phyloP scores from a whole-genome alignment of 352 stramenopile species.

The Globisporangium ultimum region DNA sequence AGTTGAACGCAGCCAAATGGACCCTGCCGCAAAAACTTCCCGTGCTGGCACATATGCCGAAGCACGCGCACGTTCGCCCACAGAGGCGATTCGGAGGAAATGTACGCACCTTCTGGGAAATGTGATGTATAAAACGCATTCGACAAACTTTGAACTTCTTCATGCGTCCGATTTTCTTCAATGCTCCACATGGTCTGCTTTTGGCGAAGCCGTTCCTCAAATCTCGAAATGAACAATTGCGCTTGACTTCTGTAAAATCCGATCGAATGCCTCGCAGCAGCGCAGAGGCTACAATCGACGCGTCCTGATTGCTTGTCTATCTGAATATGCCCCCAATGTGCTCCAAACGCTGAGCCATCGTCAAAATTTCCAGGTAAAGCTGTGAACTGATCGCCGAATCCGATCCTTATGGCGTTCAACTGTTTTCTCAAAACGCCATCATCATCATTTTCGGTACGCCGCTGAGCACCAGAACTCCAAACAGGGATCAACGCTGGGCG shows the following conservation, averaged over 20 bases:
- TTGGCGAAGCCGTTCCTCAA: not conserved
- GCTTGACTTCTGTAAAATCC: constrained; percentile 3
- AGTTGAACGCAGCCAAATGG: not conserved
- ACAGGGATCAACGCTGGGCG: constrained; percentile 8
- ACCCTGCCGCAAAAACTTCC: constrained; percentile 13
- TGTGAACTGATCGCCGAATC: constrained; percentile 7
- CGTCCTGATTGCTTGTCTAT: not conserved
- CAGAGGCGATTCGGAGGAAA: constrained; percentile 14
- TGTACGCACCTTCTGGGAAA: constrained; percentile 13
- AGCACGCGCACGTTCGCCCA: constrained; percentile 19
- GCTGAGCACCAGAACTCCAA: not conserved
- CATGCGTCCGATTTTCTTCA: not conserved
- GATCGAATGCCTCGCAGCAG: not conserved
- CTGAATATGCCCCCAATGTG: constrained; percentile 8
- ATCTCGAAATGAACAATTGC: not conserved
- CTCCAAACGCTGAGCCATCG: not conserved
- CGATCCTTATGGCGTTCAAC: constrained; percentile 1
- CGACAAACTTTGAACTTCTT: not conserved
- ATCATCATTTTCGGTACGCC: not conserved
- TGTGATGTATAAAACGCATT: not conserved
- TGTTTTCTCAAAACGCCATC: not conserved
- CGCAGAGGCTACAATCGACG: not conserved
- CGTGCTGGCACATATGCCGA: constrained; percentile 20
- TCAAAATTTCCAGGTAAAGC: not conserved
- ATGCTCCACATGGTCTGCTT: constrained; percentile 1